These are phyloP conservation scores for Paragyromitra xinjiangensis DNA, from an alignment of 495 filamentous ascomycete genomes.

Conservation along the genomic window DNA sequence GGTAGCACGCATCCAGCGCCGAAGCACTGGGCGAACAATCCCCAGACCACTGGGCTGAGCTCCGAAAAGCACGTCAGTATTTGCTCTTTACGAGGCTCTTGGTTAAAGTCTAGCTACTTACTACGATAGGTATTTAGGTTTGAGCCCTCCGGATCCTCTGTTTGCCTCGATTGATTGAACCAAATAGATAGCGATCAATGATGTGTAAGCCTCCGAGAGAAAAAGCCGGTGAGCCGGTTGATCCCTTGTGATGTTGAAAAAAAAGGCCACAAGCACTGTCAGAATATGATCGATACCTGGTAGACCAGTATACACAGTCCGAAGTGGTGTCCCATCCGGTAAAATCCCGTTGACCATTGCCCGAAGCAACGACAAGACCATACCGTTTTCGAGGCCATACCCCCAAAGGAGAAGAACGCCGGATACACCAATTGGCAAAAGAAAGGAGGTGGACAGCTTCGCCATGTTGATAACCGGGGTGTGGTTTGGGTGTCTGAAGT, in stretches of 20 bases:
- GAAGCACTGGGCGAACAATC: conserved; percentile 7
- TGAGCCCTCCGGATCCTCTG: not conserved
- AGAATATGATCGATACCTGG: conserved; percentile 1
- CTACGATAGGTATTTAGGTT: not conserved
- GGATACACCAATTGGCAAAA: not conserved
- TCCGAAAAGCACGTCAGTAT: not conserved
- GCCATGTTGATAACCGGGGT: not conserved
- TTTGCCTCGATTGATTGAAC: not conserved
- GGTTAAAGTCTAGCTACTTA: not conserved
- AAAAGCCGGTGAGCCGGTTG: not conserved
- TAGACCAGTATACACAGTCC: conserved; percentile 1
- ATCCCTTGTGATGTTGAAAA: conserved; percentile 1
- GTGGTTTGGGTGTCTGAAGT: not conserved
- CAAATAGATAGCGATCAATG: not conserved
- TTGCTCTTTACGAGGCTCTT: not conserved
- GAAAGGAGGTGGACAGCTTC: not conserved
- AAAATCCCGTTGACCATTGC: not conserved
- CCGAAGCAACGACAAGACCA: too few species aligned
- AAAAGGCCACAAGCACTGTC: not conserved
- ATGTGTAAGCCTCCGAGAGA: not conserved
- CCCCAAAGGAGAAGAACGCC: conserved; percentile 2
- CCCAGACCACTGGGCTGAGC: conserved; percentile 6
- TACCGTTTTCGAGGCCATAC: not conserved
- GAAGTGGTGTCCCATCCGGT: not conserved
- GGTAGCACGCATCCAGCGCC: not conserved